Evolutionary conservation across 306 rosid species (phyloP), one percentile per base, ranked within the genome.

Genomic region (Prunus mume): DNA sequence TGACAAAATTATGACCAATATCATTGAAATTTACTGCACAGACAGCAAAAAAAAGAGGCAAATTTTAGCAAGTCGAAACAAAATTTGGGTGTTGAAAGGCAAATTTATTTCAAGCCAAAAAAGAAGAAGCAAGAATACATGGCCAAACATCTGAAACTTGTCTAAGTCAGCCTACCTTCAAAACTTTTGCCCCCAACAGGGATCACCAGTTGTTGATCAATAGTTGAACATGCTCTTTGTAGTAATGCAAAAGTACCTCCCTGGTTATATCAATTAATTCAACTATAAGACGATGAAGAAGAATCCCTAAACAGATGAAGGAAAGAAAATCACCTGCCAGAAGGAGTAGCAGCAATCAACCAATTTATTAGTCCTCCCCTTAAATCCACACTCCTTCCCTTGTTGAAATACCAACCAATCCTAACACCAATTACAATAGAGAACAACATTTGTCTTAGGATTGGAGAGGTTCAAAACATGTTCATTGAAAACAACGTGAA

Each of bases 11-110:
- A 55, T 55, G 9, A 17, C 56, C 56, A 55, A 55, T 19, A 2
- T 55, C 60, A 19, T 18, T 55, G 24, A 55, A 6, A 55, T 55
- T 55, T 9, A 55, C 85, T 88, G 56, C 56, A 51, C 19, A 51
- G 41, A n/a, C 24, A 34, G 30, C 3, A 2, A 28, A 27, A 27
- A 27, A 27, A 27, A 27, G 3, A 27, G 30, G 30, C 0, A 27
- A 34, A 34, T 34, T 34, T 34, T 34, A 5, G 38, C 5, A 5
- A 34, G 38, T 34, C 38, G 5, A 34, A 34, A 34, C 38, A 34
- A 34, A 34, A 5, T 34, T 34, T 34, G 38, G 8, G 8, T 34
- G 38, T 34, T 13, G 56, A 6, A 51, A 15, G 56, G 56, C 2
- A 15, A 51, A 51, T 51, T 51, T 51, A 49, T 49, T 49, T 49